Evolutionary conservation across 176 grass and related monocot species (phyloP), one percentile per base, ranked within the genome.

Genomic region (Phoenix roebelenii): DNA sequence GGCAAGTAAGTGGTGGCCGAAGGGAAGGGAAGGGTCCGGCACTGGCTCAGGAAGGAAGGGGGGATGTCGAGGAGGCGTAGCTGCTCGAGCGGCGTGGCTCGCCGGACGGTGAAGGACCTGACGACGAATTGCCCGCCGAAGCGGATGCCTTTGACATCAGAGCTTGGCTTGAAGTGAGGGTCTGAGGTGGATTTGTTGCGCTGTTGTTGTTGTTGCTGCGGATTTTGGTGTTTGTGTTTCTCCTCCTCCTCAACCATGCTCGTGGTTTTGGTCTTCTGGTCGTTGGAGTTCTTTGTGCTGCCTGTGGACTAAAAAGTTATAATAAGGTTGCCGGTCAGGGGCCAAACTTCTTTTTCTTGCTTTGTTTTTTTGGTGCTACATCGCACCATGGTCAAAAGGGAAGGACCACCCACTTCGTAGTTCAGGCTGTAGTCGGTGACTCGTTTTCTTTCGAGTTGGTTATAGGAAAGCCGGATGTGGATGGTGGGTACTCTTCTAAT

Each of bases 111-210:
- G 81, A 97, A 91, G 51, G 92, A 97, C 70, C 85, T 90, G 22
- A 97, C 87, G 23, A 97, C 84, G 74, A 97, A 88, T 72, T 97
- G 92, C 18, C 84, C 83, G 15, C 92, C 87, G 62, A 97, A 97
- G 3, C 92, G 78, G 64, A 97, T 71, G 30, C 92, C 92, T 72
- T 97, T 91, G 49, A 88, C 80, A 61, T 97, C 92, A 18, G 56
- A 66, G 83, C 84, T 75, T 15, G 92, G 69, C 75, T 80, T 91
- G 92, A 97, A 96, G 68, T 79, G 84, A 39, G 75, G 71, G 49
- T 81, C 83, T 5, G 70, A 44, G 35, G 35, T 44, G 35, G 35
- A 44, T 44, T 44, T 73, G 12, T n/a, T 67, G 7, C 72, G 25
- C 44, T 68, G 15, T 26, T 65, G 16, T 50, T 77, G 15, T 48